These are phyloP conservation scores for Cyberlindnera misumaiensis DNA, from an alignment of 805 yeast species.

Conservation along the genomic window DNA sequence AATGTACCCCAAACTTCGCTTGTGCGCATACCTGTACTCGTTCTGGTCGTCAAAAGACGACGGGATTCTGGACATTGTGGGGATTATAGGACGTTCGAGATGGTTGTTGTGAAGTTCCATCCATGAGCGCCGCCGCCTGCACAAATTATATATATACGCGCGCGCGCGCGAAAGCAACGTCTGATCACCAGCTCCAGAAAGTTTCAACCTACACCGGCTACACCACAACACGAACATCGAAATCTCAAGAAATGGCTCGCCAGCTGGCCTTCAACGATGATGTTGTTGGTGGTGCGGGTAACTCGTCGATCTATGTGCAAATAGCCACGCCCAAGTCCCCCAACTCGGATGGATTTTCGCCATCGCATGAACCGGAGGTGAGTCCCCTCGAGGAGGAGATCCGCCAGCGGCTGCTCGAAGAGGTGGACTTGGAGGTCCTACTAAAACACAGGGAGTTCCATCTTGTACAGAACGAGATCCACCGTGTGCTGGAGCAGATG, in stretches of 20 bases:
- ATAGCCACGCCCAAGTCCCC: constrained; percentile 40
- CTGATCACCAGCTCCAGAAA: too few relatives aligned
- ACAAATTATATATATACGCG: too few relatives aligned
- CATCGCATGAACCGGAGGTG: constrained; percentile 13
- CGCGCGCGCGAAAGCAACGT: too few relatives aligned
- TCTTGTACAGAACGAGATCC: constrained; percentile 44
- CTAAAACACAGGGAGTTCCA: constrained; percentile 51
- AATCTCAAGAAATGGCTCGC: constrained; percentile 1
- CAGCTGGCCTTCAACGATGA: constrained; percentile 1
- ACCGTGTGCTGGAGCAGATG: constrained; percentile 53
- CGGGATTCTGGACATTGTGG: constrained; percentile 25
- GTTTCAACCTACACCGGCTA: too few relatives aligned
- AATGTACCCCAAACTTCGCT: not conserved
- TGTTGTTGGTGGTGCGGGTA: not conserved
- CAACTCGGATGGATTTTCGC: constrained; percentile 28
- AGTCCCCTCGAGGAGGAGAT: constrained; percentile 15
- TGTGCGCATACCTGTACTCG: constrained; percentile 17
- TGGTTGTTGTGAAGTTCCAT: too few relatives aligned
- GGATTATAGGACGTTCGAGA: too few relatives aligned
- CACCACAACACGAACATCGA: not conserved
- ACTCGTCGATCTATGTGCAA: constrained; percentile 23
- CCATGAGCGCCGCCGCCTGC: too few relatives aligned
- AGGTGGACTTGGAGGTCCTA: constrained; percentile 53
- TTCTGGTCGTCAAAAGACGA: constrained; percentile 30
- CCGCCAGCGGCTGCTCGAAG: constrained; percentile 32